Evolutionary conservation across 2,329 filamentous ascomycete species (phyloP).

Genomic region (Pseudogymnoascus sp.): DNA sequence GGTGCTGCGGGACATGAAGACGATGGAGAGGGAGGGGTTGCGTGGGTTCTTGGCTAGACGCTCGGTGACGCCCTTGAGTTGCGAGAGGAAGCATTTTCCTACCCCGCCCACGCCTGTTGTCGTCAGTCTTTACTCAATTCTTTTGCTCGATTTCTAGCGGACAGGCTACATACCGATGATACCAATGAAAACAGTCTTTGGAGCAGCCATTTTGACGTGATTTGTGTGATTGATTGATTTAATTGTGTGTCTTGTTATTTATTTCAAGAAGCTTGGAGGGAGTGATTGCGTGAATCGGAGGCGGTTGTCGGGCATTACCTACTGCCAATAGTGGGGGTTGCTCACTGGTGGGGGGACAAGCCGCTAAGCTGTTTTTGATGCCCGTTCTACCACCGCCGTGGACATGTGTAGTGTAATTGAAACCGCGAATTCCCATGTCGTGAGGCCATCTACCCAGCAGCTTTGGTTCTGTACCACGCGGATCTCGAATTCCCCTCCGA

Average conservation of each 20-base stretch:
- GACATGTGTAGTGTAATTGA: neutral
- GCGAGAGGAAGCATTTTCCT: slow-evolving; percentile 80
- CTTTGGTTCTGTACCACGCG: neutral
- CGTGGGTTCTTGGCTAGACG: slow-evolving; percentile 48
- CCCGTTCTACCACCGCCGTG: slow-evolving; percentile 1
- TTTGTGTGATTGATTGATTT: neutral
- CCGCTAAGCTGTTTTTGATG: neutral
- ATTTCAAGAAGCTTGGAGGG: neutral
- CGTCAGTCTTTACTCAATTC: neutral
- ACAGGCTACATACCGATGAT: slow-evolving; percentile 34
- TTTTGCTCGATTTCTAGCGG: slow-evolving; percentile 16
- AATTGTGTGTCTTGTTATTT: neutral
- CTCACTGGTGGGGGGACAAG: neutral
- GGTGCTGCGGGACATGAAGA: slow-evolving; percentile 80
- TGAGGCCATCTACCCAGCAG: neutral
- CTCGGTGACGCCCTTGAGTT: slow-evolving; percentile 62
- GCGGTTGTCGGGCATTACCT: slow-evolving; percentile 3
- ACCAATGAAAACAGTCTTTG: slow-evolving; percentile 36
- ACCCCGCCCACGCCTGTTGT: slow-evolving; percentile 78
- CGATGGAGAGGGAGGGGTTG: slow-evolving; percentile 57
- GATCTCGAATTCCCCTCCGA: neutral
- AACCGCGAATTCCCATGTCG: neutral
- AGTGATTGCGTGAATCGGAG: slow-evolving; percentile 9
- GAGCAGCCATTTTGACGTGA: slow-evolving; percentile 22
- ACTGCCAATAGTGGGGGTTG: slow-evolving; percentile 3